Evolutionary conservation across 2,329 filamentous ascomycete species (phyloP).

Genomic region (Elsinoe perseae): DNA sequence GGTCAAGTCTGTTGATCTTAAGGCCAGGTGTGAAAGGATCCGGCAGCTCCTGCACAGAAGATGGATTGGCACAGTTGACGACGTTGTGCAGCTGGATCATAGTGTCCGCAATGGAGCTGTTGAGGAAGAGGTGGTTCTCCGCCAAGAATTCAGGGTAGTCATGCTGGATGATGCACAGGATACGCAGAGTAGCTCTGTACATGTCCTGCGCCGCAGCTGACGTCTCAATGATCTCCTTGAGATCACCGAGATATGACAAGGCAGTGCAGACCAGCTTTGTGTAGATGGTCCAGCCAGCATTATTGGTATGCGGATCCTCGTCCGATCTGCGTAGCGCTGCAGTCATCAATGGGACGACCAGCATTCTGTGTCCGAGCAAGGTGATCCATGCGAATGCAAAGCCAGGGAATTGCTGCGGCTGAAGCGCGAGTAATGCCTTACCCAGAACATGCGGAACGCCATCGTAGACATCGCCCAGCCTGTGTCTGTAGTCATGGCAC

Average conservation of each 20-base stretch:
- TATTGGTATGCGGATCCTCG: neutral
- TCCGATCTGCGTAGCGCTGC: neutral
- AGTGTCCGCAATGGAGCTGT: conserved; percentile 70
- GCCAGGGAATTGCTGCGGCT: conserved; percentile 67
- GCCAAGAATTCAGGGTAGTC: conserved; percentile 91
- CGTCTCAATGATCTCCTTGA: conserved; percentile 66
- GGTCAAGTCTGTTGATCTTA: conserved; percentile 69
- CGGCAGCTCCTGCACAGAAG: conserved; percentile 54
- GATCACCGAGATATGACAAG: conserved; percentile 61
- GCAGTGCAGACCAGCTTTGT: conserved; percentile 49
- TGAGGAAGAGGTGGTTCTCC: conserved; percentile 76
- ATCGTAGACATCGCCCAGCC: conserved; percentile 22
- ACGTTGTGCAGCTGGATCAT: conserved; percentile 84
- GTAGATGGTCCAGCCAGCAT: conserved; percentile 65
- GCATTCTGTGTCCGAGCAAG: conserved; percentile 74
- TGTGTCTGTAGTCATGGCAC: conserved; percentile 36
- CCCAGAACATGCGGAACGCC: conserved; percentile 48
- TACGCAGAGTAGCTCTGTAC: conserved; percentile 74
- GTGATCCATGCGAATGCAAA: conserved; percentile 82
- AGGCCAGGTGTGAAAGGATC: conserved; percentile 66
- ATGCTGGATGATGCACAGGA: conserved; percentile 79
- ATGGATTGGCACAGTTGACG: conserved; percentile 71
- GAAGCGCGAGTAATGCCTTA: conserved; percentile 61
- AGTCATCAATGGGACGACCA: conserved; percentile 45
- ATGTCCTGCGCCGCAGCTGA: conserved; percentile 67